Evolutionary conservation across 345 rosid genomes (phyloP), one percentile per base, ranked within the genome.

Genomic region (Brassica juncea): DNA sequence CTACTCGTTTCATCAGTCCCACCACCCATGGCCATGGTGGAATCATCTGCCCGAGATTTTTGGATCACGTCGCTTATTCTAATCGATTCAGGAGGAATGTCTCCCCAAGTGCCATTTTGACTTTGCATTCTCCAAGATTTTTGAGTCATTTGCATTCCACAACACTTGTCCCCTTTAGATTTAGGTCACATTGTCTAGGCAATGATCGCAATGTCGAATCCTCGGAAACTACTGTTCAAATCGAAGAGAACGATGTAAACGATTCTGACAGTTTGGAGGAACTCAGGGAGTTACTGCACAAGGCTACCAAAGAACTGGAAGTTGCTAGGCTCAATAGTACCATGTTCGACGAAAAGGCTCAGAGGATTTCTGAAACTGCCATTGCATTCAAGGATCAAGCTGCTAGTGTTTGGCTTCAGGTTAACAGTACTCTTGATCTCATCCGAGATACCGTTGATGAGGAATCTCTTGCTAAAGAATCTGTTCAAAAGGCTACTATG

Each of bases 271-370:
- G 78, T 72, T 66, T 88, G 81, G 97, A 85, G 42, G 93, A 90
- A 68, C 80, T 90, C 79, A 87, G 77, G 83, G 95, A 89, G 35
- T 60, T 82, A 81, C 77, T 92, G 70, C 87, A 80, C 67, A 90
- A 82, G 82, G 89, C 95, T 14, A 60, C 44, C 71, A 86, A 80
- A 77, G 99, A 92, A 47, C 68, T 94, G 84, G 97, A 89, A 75
- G 91, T 86, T 87, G 97, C 95, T 27, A 78, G 84, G 71, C 83
- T 89, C 74, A 94, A 92, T 71, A 91, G 97, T 70, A 81, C 87
- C 54, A 76, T 88, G 82, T 94, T 91, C 67, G 98, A 94, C 87
- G 97, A 92, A 68, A 92, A 89, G 85, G 98, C 97, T 68, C 97
- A 90, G 78, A 77, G 84, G 58, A 87, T 92, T 73, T 90, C 99